Evolutionary conservation across 177 flowering plant genomes (phyloP).

Genomic region (Vitis hybrid): DNA sequence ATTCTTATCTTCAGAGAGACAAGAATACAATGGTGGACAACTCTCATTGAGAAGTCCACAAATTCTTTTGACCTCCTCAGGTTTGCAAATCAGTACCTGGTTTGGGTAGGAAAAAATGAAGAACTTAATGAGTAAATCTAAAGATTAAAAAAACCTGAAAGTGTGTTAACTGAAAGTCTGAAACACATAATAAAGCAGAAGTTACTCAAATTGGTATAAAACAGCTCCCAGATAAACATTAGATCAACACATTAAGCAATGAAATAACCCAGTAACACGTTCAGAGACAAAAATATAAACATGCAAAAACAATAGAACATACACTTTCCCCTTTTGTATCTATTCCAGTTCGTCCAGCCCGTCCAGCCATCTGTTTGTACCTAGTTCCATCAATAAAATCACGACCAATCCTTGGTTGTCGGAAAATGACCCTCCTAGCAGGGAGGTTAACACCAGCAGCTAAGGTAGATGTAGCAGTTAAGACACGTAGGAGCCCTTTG

Average conservation of each 20-base stretch:
- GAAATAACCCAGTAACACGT: not conserved
- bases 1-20: constrained; percentile 92
- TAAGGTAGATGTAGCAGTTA: constrained; percentile 94
- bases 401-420: constrained; percentile 96
- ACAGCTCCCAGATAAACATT: not conserved
- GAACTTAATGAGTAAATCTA: not conserved
- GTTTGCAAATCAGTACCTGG: constrained; percentile 86
- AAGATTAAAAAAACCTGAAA: not conserved
- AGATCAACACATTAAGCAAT: not conserved
- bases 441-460: constrained; percentile 99
- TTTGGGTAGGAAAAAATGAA: not conserved
- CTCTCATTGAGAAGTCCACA: constrained; percentile 63
- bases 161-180: no score
- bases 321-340: constrained; percentile 99
- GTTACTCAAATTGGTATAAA: not conserved
- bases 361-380: constrained; percentile 97
- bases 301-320: constrained; percentile 28
- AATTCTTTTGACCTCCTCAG: constrained; percentile 79
- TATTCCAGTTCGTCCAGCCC: constrained; percentile 99
- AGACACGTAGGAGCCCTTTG: constrained; percentile 79
- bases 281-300: not conserved
- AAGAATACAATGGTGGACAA: constrained; percentile 87
- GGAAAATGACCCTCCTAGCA: constrained; percentile 94
- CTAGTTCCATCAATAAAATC: constrained; percentile 95
- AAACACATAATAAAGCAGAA: no score